These are phyloP conservation scores for Coemansia sp. DNA, from an alignment of 192 early-diverging fungal genomes.

Conservation along the genomic window DNA sequence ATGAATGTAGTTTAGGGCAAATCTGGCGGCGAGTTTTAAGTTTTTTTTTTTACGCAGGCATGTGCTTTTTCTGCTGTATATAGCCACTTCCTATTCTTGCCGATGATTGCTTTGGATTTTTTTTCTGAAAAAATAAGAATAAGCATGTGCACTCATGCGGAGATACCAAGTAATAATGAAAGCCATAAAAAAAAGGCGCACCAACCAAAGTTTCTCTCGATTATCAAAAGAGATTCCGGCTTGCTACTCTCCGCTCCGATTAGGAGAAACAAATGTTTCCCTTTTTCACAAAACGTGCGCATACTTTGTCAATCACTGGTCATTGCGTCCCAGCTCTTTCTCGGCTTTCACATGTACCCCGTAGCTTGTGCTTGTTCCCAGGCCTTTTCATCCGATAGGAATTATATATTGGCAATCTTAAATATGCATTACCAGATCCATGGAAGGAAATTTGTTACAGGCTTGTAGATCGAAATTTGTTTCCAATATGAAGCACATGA, in stretches of 20 bases:
- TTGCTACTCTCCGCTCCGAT: too few relatives aligned
- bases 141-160: neutral
- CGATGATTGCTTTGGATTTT: constrained; percentile 4
- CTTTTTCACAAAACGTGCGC: neutral
- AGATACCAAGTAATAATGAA: neutral
- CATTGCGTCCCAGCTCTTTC: neutral
- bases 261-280: too few relatives aligned
- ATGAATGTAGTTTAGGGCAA: too few relatives aligned
- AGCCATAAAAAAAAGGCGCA: constrained; percentile 1
- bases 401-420: neutral
- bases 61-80: too few relatives aligned
- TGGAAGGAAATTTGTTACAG: too few relatives aligned
- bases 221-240: too few relatives aligned
- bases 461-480: too few relatives aligned
- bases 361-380: neutral
- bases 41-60: too few relatives aligned
- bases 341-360: constrained; percentile 6
- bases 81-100: too few relatives aligned
- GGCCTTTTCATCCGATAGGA: neutral
- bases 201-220: neutral
- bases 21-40: too few relatives aligned
- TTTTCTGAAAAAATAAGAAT: too few relatives aligned
- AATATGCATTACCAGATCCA: neutral
- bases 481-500: too few relatives aligned
- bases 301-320: neutral